These are phyloP conservation scores for Kwoniella pini DNA, from an alignment of 768 basidiomycete species.

Conservation along the genomic window DNA sequence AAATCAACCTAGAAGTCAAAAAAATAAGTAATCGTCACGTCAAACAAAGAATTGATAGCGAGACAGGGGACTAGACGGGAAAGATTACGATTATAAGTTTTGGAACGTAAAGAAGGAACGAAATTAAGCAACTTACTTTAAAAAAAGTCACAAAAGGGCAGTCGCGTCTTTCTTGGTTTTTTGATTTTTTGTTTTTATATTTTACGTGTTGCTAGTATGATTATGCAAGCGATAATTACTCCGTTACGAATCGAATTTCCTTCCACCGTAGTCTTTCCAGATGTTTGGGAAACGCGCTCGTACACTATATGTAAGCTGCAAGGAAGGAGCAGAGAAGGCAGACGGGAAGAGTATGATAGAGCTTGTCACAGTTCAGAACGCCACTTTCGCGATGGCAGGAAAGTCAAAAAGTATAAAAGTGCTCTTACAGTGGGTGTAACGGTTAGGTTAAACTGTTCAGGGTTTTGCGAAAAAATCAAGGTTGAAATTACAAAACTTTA, in stretches of 20 bases:
- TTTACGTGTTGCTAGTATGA: neutral
- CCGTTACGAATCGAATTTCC: too few species aligned
- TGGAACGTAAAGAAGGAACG: slow-evolving; percentile 11
- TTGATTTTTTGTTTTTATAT: neutral
- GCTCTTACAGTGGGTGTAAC: slow-evolving; percentile 5
- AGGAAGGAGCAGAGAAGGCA: neutral
- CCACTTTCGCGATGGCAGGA: neutral
- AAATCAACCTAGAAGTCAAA: neutral
- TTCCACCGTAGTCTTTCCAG: too few species aligned
- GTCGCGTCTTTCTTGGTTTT: slow-evolving; percentile 15
- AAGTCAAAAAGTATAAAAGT: neutral
- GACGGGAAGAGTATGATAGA: neutral
- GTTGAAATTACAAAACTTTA: slow-evolving; percentile 17
- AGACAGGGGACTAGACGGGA: slow-evolving; percentile 2
- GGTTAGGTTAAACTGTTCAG: neutral
- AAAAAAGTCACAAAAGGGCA: slow-evolving; percentile 7
- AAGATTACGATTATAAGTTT: neutral
- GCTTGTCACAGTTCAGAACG: too few species aligned
- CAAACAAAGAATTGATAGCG: neutral
- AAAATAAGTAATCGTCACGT: neutral
- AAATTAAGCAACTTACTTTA: neutral
- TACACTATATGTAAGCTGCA: too few species aligned
- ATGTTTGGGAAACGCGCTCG: too few species aligned
- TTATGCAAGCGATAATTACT: neutral
- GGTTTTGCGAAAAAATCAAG: neutral